Percentiles rank a stretch among this genome's conserved stretches.
Conservation (phyloP, 139 green algal genomes). For the Micromonas commoda region DNA sequence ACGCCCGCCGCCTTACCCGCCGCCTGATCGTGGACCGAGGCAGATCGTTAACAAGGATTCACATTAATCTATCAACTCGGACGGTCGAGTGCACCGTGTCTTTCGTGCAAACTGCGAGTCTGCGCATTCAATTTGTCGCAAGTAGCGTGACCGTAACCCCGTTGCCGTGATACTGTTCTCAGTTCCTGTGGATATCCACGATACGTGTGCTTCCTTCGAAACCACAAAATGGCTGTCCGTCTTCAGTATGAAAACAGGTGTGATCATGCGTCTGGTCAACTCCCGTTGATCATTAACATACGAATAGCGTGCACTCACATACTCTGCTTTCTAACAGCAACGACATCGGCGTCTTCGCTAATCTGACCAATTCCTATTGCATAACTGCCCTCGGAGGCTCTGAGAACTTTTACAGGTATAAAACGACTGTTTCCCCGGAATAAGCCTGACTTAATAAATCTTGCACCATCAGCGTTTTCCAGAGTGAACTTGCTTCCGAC, state of each 20-base stretch:
- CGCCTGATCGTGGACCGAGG: no score
- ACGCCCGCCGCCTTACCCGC: no score
- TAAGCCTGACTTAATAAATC: neutral
- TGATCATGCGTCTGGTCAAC: neutral
- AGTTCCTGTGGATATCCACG: neutral
- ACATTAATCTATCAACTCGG: no score
- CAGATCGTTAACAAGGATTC: no score
- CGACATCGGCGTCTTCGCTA: conserved; percentile 93
- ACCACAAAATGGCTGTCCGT: conserved; percentile 4
- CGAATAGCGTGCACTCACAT: neutral
- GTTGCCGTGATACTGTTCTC: neutral
- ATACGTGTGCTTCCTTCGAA: neutral
- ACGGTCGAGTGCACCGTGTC: no score
- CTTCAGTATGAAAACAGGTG: conserved; percentile 24
- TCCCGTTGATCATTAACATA: neutral
- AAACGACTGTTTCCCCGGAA: neutral
- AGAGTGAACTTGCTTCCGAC: conserved; percentile 90
- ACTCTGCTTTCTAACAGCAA: conserved; percentile 49
- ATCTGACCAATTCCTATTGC: conserved; percentile 92
- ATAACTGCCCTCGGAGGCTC: conserved; percentile 78
- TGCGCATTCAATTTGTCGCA: no score
- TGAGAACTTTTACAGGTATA: conserved; percentile 95
- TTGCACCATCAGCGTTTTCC: conserved; percentile 74
- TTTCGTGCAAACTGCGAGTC: no score
- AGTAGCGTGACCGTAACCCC: no score